Evolutionary conservation across 805 yeast genomes (phyloP), one percentile per base, ranked within the genome.

Genomic region (Lipomyces lipofer): DNA sequence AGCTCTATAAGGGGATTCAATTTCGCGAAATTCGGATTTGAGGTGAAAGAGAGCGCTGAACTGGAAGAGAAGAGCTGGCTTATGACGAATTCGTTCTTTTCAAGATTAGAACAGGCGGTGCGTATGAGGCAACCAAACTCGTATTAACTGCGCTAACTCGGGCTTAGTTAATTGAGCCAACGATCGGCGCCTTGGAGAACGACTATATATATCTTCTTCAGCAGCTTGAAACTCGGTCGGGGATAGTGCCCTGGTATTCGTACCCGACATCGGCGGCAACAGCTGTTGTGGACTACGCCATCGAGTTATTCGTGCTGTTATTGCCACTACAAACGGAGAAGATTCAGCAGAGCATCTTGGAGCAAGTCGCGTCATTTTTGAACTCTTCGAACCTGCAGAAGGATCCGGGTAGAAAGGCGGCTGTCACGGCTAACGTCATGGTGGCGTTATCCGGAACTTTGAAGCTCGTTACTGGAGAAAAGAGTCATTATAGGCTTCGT

Each of bases 321-420:
- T 85, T 92, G 60, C 88, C 95, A 0, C 74, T 76, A 54, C 78
- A 92, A 61, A 81, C 91, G 6, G 71, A 81, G 3, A 87, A 88
- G 58, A 86, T 94, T 49, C 97, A 92, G 65, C 84, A 85, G 54
- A 89, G 97, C 0, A 75, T 94, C n/a, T 69, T 94, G 19, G 97
- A 92, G 64, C 87, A 84, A 50, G 70, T 94, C 58, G 78, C 90
- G 60, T 74, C 84, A 2, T 74, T 78, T 15, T 57, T 84, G 35
- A 63, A 33, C 72, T 79, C 45, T 74, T 80, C 27, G 70, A 76
- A 33, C 10, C 36, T 49, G 33, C 33, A 42, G 28, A 63, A 71
- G 60, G 42, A 67, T 64, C 70, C 68, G 1, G 64, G 72, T 6
- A 69, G 77, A 33, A 66, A 69, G 15, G 67, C 68, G 0, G 87